These are phyloP conservation scores for Penicillium verrucosum DNA, from an alignment of 2,329 filamentous ascomycete genomes.

Conservation along the genomic window DNA sequence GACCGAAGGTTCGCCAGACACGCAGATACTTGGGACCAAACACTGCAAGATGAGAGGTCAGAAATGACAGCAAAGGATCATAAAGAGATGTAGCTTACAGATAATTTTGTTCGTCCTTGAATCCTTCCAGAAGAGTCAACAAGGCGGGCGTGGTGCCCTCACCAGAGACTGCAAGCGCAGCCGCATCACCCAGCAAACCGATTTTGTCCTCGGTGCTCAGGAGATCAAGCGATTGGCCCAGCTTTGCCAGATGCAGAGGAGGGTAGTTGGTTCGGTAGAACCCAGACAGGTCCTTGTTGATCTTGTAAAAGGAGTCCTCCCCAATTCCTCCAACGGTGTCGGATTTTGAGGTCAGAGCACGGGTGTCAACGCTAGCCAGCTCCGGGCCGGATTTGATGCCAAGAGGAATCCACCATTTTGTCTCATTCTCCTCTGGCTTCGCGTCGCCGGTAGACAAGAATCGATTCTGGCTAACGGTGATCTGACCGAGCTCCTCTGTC, in stretches of 20 bases:
- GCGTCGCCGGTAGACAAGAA: constrained; percentile 92
- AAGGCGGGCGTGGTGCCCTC: constrained; percentile 78
- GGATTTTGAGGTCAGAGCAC: constrained; percentile 71
- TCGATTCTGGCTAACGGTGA: constrained; percentile 77
- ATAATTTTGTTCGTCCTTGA: constrained; percentile 76
- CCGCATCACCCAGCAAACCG: constrained; percentile 83
- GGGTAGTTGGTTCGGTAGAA: constrained; percentile 95
- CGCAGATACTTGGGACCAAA: constrained; percentile 81
- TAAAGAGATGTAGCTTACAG: constrained; percentile 48
- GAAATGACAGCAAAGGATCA: not conserved
- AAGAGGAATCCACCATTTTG: constrained; percentile 93
- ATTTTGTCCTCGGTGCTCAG: constrained; percentile 88
- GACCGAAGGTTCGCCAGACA: constrained; percentile 74
- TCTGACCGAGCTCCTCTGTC: constrained; percentile 75
- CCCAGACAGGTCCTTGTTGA: constrained; percentile 84
- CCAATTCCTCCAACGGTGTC: constrained; percentile 65
- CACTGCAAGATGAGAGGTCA: constrained; percentile 43
- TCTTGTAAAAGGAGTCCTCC: constrained; percentile 82
- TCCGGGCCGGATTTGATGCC: constrained; percentile 74
- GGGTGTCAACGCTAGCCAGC: constrained; percentile 58
- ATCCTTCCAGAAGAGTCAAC: constrained; percentile 79
- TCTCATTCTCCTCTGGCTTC: constrained; percentile 84
- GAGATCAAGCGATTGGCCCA: constrained; percentile 71
- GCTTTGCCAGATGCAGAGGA: constrained; percentile 72
- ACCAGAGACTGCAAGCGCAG: constrained; percentile 83